phyloP scores from a whole-genome alignment of 176 grass and related monocot genomes.

The Sorghum bicolor region Sorghum_bicolor_NCBIv3 NC_012875.2:51520501-51521000 shows the following conservation, averaged over 20 bases:
- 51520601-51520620: neutral
- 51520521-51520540: neutral
- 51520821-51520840: neutral
- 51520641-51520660: neutral
- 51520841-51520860: neutral
- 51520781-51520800: no score
- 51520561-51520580: neutral
- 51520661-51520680: no score
- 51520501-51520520: neutral
- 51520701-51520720: constrained; percentile 12
- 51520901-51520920: neutral
- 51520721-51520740: neutral
- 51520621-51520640: neutral
- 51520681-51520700: constrained; percentile 6
- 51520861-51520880: neutral
- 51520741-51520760: neutral
- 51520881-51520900: neutral
- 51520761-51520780: neutral
- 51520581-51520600: neutral
- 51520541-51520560: neutral
- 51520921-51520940: neutral
- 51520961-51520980: constrained; percentile 29
- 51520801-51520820: no score
- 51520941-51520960: neutral
- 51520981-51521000: neutral